Evolutionary conservation across 257 asterid genomes (phyloP).

Genomic region (Thymus quinquecostatus): DNA sequence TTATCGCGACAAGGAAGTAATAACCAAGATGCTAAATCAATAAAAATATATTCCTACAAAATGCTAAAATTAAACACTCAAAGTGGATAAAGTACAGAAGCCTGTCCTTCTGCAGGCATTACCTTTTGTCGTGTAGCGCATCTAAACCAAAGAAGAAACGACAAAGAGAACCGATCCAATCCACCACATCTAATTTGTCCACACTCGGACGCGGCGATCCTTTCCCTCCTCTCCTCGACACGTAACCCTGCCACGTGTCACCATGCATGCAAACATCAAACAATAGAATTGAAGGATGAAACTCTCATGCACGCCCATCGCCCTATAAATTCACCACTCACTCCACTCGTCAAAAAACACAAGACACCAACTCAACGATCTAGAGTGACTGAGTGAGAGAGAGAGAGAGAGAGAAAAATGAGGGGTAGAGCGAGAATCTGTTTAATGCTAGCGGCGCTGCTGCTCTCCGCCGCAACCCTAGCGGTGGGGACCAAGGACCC

Average conservation of each 20-base stretch:
- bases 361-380: neutral
- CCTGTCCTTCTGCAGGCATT: neutral
- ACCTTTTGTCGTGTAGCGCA: neutral
- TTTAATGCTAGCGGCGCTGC: constrained; percentile 24
- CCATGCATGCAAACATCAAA: constrained; percentile 39
- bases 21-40: too few species aligned
- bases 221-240: constrained; percentile 5
- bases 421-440: constrained; percentile 4
- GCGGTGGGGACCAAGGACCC: constrained; percentile 38
- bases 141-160: neutral
- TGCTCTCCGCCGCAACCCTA: constrained; percentile 35
- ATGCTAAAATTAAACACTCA: neutral
- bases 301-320: neutral
- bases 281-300: too few species aligned
- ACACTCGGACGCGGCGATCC: constrained; percentile 38
- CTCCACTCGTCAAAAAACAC: neutral
- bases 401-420: neutral
- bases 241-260: constrained; percentile 45
- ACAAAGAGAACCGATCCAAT: neutral
- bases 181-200: neutral
- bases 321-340: constrained; percentile 27
- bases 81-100: neutral
- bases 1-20: too few species aligned
- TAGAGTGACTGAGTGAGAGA: too few species aligned
- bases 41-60: too few species aligned